Evolutionary conservation across 257 asterid species (phyloP), one percentile per base, ranked within the genome.

Genomic region (Cruciata laevipes): DNA sequence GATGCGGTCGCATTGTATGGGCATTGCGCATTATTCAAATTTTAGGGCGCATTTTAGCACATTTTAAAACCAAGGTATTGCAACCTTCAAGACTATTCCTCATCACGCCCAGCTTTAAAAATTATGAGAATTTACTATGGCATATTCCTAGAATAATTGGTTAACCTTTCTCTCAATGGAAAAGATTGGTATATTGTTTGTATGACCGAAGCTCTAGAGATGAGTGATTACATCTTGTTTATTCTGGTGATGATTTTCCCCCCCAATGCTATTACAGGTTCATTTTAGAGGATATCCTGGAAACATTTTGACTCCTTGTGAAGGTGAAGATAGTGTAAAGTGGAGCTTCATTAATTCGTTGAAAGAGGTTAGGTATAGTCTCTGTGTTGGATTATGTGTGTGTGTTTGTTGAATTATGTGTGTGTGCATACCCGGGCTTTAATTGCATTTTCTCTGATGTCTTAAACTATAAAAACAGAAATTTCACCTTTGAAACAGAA

Each of bases 271-370:
- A 66, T 42, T 81, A 80, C 89, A 93, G 99, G 85, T 89, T 74
- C 98, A 94, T 84, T 94, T 94, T 72, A 88, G 99, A 80, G 98
- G 96, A 68, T 94, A 87, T 78, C 99, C 99, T 6, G 88, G 78
- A 75, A 81, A 81, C 70, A 33, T 83, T 63, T 83, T 90, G 84
- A 83, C 84, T 71, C 95, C 99, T 14, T 94, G 96, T 82, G 98
- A 90, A 74, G 88, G 91, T 52, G 99, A 94, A 87, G 99, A 94
- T 71, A 82, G 86, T 79, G 89, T 87, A 69, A 94, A 94, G 73
- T 94, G 99, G 99, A 84, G 84, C 79, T 90, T 88, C 76, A 86
- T 94, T 65, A 89, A 94, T 84, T 81, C 95, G 56, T 74, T 94
- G 80, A 94, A 94, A 89, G 99, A 94, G 98, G 98, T 90, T 69